Evolutionary conservation across 2,329 filamentous ascomycete genomes (phyloP).

Genomic region (Cadophora sp.): DNA sequence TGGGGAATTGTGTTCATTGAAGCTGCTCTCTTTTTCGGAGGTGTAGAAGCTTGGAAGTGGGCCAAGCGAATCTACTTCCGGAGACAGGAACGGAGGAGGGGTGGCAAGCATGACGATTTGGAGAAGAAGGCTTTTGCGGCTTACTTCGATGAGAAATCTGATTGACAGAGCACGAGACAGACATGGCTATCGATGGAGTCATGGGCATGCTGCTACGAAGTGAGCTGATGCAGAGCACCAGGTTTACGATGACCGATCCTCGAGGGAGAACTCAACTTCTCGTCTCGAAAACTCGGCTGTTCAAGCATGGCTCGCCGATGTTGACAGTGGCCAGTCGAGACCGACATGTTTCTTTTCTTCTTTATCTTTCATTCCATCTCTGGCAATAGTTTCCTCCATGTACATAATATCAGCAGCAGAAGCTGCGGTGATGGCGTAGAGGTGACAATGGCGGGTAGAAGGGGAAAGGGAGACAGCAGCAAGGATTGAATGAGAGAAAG

Average conservation of each 20-base stretch:
- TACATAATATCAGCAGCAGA: neutral
- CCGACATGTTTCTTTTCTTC: too few species aligned
- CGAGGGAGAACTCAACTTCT: neutral
- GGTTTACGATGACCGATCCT: too few species aligned
- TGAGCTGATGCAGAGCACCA: neutral
- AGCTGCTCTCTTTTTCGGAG: constrained; percentile 65
- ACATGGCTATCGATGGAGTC: too few species aligned
- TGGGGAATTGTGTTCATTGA: constrained; percentile 72
- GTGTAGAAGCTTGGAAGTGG: constrained; percentile 72
- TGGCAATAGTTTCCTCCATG: neutral
- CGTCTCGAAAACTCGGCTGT: neutral
- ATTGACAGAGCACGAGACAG: too few species aligned
- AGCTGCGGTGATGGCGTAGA: neutral
- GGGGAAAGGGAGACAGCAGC: too few species aligned
- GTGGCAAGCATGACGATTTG: constrained; percentile 8
- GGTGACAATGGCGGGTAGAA: neutral
- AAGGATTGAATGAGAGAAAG: neutral
- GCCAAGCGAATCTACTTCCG: constrained; percentile 52
- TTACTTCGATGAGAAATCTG: neutral
- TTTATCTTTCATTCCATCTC: neutral
- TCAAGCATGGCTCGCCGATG: too few species aligned
- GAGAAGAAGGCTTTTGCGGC: constrained; percentile 12
- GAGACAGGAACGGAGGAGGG: neutral
- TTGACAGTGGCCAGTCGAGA: neutral
- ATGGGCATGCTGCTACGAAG: too few species aligned